phyloP scores from a whole-genome alignment of 169 alveolate species.

The Ichthyophthirius multifiliis region DNA sequence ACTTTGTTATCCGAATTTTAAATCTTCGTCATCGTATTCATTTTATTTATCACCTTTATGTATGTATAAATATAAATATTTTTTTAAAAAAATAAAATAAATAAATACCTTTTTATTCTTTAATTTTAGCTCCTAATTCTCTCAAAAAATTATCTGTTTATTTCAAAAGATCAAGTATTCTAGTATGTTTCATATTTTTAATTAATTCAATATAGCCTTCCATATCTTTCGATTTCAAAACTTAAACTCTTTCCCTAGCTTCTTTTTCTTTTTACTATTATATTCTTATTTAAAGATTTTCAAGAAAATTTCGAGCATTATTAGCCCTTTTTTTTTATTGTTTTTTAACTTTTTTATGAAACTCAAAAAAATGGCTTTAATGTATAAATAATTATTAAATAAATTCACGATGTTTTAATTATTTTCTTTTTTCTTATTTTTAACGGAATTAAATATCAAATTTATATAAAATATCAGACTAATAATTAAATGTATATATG shows the following conservation, averaged over 20 bases:
- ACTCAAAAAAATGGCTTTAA: constrained; percentile 72
- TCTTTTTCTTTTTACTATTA: constrained; percentile 72
- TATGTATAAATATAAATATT: neutral
- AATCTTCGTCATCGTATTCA: constrained; percentile 29
- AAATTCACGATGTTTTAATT: constrained; percentile 74
- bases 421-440: constrained; percentile 48
- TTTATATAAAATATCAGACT: constrained; percentile 16
- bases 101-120: constrained; percentile 83
- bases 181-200: neutral
- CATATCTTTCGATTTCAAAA: neutral
- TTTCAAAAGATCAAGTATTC: constrained; percentile 56
- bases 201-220: neutral
- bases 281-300: constrained; percentile 69
- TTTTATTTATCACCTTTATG: constrained; percentile 38
- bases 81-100: neutral
- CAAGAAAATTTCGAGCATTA: constrained; percentile 61
- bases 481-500: neutral
- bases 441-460: constrained; percentile 23
- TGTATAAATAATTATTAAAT: constrained; percentile 63
- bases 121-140: constrained; percentile 90
- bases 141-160: constrained; percentile 93
- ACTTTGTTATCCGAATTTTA: neutral
- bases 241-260: constrained; percentile 58
- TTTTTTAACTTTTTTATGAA: constrained; percentile 64
- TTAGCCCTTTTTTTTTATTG: constrained; percentile 37